These are phyloP conservation scores for Botryosphaeria agaves DNA, from an alignment of 2,329 filamentous ascomycete genomes.

Conservation along the genomic window DNA sequence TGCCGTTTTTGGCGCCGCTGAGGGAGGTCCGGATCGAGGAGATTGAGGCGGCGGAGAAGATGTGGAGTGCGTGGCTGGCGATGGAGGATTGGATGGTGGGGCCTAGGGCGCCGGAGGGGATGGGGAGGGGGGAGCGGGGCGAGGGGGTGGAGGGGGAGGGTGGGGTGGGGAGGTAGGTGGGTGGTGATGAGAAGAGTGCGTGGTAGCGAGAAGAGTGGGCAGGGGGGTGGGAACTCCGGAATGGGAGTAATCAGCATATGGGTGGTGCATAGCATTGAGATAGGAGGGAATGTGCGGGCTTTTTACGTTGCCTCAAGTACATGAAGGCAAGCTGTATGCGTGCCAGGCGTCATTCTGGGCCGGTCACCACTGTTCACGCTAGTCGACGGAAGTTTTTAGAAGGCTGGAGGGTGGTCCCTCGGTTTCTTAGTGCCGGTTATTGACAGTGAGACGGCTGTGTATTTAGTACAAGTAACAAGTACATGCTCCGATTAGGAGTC, in stretches of 20 bases:
- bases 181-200: not conserved
- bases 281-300: too few species aligned
- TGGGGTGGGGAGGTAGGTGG: not conserved
- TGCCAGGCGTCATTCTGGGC: too few species aligned
- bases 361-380: too few species aligned
- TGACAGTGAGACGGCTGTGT: too few species aligned
- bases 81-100: slow-evolving; percentile 99
- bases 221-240: not conserved
- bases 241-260: slow-evolving; percentile 1
- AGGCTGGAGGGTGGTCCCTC: too few species aligned
- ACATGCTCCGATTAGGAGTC: too few species aligned
- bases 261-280: slow-evolving; percentile 2
- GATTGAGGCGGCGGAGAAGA: slow-evolving; percentile 63
- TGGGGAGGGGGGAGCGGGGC: slow-evolving; percentile 3
- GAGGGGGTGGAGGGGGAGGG: not conserved
- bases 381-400: too few species aligned
- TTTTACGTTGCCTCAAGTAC: too few species aligned
- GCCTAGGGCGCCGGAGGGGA: slow-evolving; percentile 45
- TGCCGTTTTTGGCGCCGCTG: slow-evolving; percentile 78
- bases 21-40: slow-evolving; percentile 60
- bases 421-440: too few species aligned
- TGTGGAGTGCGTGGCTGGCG: slow-evolving; percentile 87
- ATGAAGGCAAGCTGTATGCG: too few species aligned
- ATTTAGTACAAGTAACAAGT: too few species aligned
- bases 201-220: slow-evolving; percentile 1